Conservation (phyloP, 495 filamentous ascomycete species). For the Cryomyces antarcticus region DNA sequence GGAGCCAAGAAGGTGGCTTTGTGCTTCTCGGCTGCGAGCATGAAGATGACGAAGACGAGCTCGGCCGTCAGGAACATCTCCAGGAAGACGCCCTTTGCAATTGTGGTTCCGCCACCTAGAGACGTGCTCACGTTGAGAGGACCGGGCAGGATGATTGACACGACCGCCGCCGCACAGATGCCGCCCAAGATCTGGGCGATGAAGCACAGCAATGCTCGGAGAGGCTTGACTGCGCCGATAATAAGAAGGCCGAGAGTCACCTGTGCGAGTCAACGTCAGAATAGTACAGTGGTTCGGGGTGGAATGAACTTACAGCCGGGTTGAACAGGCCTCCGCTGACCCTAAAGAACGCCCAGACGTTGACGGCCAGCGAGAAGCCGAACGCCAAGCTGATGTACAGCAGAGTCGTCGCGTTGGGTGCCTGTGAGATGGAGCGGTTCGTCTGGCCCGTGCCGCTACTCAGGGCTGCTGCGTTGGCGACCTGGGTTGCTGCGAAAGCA, state of each 20-base stretch:
- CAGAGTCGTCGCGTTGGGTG: slow-evolving; percentile 19
- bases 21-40: slow-evolving; percentile 70
- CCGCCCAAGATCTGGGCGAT: slow-evolving; percentile 34
- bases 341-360: slow-evolving; percentile 73
- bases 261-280: slow-evolving; percentile 13
- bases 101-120: slow-evolving; percentile 33
- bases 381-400: slow-evolving; percentile 55
- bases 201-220: slow-evolving; percentile 30
- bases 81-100: slow-evolving; percentile 51
- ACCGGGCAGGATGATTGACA: slow-evolving; percentile 41
- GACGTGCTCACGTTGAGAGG: slow-evolving; percentile 38
- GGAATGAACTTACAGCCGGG: slow-evolving; percentile 33
- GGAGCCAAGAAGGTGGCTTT: slow-evolving; percentile 62
- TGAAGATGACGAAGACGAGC: slow-evolving; percentile 60
- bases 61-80: slow-evolving; percentile 66
- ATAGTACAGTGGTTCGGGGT: background rate
- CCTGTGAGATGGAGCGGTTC: slow-evolving; percentile 2
- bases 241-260: slow-evolving; percentile 38
- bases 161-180: slow-evolving; percentile 40
- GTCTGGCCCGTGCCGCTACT: slow-evolving; percentile 16
- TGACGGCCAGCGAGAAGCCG: slow-evolving; percentile 56
- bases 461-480: slow-evolving; percentile 32
- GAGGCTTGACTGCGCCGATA: slow-evolving; percentile 31
- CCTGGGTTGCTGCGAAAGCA: slow-evolving; percentile 58
- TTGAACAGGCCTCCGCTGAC: slow-evolving; percentile 69